phyloP scores from a whole-genome alignment of 2,329 filamentous ascomycete species.

The Calonectria fujianensis region DNA sequence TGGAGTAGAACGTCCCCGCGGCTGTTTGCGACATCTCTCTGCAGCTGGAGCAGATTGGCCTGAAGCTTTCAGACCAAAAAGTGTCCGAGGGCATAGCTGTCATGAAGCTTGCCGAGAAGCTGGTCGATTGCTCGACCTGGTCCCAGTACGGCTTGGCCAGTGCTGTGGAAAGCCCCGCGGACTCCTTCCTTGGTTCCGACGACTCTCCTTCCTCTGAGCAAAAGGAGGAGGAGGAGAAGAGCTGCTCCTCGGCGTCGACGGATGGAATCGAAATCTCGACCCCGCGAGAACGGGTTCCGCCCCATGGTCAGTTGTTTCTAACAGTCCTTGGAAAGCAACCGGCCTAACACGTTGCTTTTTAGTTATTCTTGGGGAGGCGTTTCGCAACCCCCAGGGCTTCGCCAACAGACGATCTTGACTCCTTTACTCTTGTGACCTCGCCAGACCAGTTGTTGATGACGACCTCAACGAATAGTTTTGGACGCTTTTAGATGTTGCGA shows the following conservation, averaged over 20 bases:
- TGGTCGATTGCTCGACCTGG: slow-evolving; percentile 14
- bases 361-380: background rate
- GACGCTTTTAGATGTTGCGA: background rate
- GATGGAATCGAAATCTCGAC: background rate
- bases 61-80: background rate
- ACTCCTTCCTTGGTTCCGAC: background rate
- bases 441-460: background rate
- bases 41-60: slow-evolving; percentile 2
- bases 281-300: background rate
- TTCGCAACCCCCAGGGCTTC: background rate
- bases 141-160: background rate
- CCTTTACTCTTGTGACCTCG: background rate
- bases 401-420: background rate
- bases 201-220: background rate
- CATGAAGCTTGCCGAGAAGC: slow-evolving; percentile 6
- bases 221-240: background rate
- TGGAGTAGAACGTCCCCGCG: slow-evolving; percentile 23
- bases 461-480: background rate
- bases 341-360: background rate
- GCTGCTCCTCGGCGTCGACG: background rate
- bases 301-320: background rate
- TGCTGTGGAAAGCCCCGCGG: background rate
- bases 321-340: background rate
- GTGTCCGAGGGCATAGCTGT: background rate
- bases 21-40: background rate